A percentile compares a stretch with the other conserved stretches of the same genome.
These are phyloP conservation scores for Macroventuria anomochaeta DNA, from an alignment of 2,329 filamentous ascomycete species.

Conservation along the genomic window DNA sequence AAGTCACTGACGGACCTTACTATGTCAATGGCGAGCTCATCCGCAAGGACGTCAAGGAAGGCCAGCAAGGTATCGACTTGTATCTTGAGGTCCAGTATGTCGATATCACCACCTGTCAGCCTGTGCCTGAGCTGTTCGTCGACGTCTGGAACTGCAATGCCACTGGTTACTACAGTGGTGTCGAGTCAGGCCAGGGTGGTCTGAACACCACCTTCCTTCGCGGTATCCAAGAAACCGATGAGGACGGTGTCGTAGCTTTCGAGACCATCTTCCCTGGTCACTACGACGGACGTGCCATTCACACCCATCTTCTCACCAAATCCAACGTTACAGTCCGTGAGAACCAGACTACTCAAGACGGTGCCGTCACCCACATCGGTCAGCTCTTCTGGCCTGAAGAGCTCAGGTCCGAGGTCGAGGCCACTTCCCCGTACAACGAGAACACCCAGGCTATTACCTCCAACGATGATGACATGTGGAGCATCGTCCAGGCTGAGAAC, in stretches of 20 bases:
- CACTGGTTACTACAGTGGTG: slow-evolving; percentile 48
- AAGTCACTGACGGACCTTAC: slow-evolving; percentile 36
- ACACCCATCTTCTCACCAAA: slow-evolving; percentile 47
- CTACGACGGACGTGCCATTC: slow-evolving; percentile 36
- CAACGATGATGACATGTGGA: slow-evolving; percentile 39
- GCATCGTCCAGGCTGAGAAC: slow-evolving; percentile 30
- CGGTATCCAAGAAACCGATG: slow-evolving; percentile 55
- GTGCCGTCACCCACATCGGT: slow-evolving; percentile 52
- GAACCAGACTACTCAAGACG: slow-evolving; percentile 51
- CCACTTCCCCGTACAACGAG: slow-evolving; percentile 47
- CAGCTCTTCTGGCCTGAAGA: slow-evolving; percentile 54
- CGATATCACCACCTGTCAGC: slow-evolving; percentile 59
- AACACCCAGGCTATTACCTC: slow-evolving; percentile 36
- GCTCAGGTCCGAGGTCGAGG: slow-evolving; percentile 49
- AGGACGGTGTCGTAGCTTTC: slow-evolving; percentile 57
- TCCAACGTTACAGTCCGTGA: slow-evolving; percentile 43
- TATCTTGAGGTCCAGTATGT: slow-evolving; percentile 60
- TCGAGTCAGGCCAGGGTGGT: slow-evolving; percentile 52
- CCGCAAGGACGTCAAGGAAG: slow-evolving; percentile 56
- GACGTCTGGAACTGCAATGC: slow-evolving; percentile 58
- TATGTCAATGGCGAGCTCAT: slow-evolving; percentile 57
- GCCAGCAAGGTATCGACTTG: slow-evolving; percentile 55
- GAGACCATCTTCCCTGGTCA: slow-evolving; percentile 58
- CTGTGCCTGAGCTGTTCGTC: slow-evolving; percentile 54
- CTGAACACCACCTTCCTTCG: slow-evolving; percentile 51